Percentiles rank a stretch among this genome's conserved stretches.
Conservation (phyloP, 805 yeast species). For the Starmerella scarabaei region DNA sequence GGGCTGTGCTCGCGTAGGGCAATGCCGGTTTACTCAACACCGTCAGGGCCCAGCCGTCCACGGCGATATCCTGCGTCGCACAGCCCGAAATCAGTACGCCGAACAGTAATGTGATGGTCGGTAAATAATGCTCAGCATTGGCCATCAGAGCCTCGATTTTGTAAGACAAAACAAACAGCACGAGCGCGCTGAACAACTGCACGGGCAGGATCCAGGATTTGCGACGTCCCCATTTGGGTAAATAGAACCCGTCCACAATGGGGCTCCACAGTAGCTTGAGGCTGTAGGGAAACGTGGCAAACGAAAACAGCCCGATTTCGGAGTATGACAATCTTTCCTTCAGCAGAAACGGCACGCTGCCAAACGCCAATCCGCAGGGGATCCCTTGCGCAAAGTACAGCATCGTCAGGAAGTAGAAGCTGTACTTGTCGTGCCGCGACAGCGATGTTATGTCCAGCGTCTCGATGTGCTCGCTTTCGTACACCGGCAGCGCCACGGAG, state of each 20-base stretch:
- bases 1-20: constrained; percentile 93
- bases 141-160: constrained; percentile 39
- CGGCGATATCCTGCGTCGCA: constrained; percentile 97
- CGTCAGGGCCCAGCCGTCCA: constrained; percentile 97
- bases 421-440: constrained; percentile 45
- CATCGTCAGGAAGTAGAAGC: constrained; percentile 58
- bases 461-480: constrained; percentile 2
- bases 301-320: constrained; percentile 77
- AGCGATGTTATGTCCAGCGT: constrained; percentile 23
- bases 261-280: constrained; percentile 92
- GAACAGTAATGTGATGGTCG: constrained; percentile 53
- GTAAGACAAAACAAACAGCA: constrained; percentile 53
- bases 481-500: constrained; percentile 4
- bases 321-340: constrained; percentile 74
- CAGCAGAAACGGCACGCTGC: constrained; percentile 79
- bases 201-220: constrained; percentile 92
- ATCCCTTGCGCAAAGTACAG: constrained; percentile 87
- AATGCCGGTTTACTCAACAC: constrained; percentile 63
- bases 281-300: constrained; percentile 92
- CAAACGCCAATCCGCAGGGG: constrained; percentile 92
- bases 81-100: constrained; percentile 71
- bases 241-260: constrained; percentile 76
- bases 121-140: constrained; percentile 37
- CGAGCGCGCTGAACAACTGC: constrained; percentile 63
- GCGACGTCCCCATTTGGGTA: constrained; percentile 58